A percentile compares a stretch with the other conserved stretches of the same genome.
Evolutionary conservation across 148 eudicot genomes (phyloP).

Genomic region (Chenopodium suecicum): DNA sequence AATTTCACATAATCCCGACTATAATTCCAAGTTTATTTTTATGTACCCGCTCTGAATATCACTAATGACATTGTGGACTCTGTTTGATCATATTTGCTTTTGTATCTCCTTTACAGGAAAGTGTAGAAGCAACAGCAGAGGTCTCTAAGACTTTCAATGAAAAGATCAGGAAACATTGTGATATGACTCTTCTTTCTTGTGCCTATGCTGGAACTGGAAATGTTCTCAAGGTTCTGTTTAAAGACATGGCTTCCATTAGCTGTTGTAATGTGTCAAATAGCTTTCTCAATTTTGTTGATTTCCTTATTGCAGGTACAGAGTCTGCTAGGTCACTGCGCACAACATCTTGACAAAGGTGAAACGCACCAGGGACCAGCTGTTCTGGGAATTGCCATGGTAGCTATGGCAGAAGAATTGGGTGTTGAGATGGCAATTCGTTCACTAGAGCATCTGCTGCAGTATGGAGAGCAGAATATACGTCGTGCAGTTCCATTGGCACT

Average conservation of each 20-base stretch:
- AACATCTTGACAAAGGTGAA: conserved; percentile 89
- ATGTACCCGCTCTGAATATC: neutral
- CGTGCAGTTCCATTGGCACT: conserved; percentile 94
- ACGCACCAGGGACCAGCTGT: conserved; percentile 95
- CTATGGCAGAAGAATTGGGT: conserved; percentile 97
- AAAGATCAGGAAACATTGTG: conserved; percentile 84
- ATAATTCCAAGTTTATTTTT: neutral
- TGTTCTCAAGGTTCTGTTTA: conserved; percentile 70
- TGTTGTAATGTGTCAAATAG: neutral
- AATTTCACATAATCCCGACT: neutral
- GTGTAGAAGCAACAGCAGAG: conserved; percentile 89
- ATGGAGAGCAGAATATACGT: conserved; percentile 91
- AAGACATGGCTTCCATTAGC: neutral
- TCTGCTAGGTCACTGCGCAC: conserved; percentile 86
- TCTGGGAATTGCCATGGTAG: conserved; percentile 91
- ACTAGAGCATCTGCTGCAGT: conserved; percentile 89
- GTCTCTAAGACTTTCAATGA: conserved; percentile 89
- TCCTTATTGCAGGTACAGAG: conserved; percentile 72
- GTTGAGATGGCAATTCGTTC: conserved; percentile 93
- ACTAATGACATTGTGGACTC: neutral
- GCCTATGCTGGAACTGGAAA: conserved; percentile 99
- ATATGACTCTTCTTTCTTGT: conserved; percentile 91
- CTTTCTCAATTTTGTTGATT: conserved; percentile 5
- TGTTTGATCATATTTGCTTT: conserved; percentile 1
- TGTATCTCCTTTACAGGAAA: conserved; percentile 47